Conservation (phyloP, 2,329 filamentous ascomycete species). For the Pezicula carpinea region DNA sequence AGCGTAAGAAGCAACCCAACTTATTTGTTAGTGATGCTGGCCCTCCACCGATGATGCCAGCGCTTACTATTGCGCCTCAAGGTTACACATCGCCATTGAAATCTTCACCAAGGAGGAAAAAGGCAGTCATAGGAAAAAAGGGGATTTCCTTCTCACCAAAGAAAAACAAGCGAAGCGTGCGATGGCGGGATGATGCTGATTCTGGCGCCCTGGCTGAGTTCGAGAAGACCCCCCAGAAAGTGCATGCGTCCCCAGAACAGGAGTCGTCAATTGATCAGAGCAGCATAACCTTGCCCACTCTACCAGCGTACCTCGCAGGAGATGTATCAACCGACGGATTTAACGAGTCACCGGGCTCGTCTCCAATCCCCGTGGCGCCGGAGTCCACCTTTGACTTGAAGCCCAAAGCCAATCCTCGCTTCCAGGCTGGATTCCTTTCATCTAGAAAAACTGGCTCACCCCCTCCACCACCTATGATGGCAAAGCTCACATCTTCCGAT, state of each 20-base stretch:
- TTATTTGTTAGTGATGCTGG: slow-evolving; percentile 20
- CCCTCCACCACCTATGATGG: slow-evolving; percentile 54
- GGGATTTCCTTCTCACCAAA: slow-evolving; percentile 79
- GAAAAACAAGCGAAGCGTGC: slow-evolving; percentile 73
- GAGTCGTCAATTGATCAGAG: slow-evolving; percentile 44
- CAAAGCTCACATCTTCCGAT: slow-evolving; percentile 51
- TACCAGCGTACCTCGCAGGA: slow-evolving; percentile 48
- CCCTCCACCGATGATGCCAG: slow-evolving; percentile 32
- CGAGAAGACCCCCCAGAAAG: slow-evolving; percentile 79
- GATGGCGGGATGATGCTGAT: slow-evolving; percentile 90
- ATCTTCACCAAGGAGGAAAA: slow-evolving; percentile 76
- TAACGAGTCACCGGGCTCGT: slow-evolving; percentile 37
- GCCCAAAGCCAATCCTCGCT: slow-evolving; percentile 63
- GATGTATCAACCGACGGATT: slow-evolving; percentile 25
- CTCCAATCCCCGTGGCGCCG: slow-evolving; percentile 51
- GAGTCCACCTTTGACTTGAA: slow-evolving; percentile 56
- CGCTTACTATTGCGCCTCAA: slow-evolving; percentile 28
- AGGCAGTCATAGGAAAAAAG: slow-evolving; percentile 59
- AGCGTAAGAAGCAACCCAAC: slow-evolving; percentile 55
- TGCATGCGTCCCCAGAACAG: slow-evolving; percentile 51
- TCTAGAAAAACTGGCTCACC: slow-evolving; percentile 61
- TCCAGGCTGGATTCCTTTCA: slow-evolving; percentile 77
- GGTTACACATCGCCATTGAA: slow-evolving; percentile 62
- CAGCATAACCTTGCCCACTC: slow-evolving; percentile 37
- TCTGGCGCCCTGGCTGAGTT: slow-evolving; percentile 85